These are phyloP conservation scores for Cryptomeria japonica DNA, from an alignment of 75 land plant species.

Conservation along the genomic window DNA sequence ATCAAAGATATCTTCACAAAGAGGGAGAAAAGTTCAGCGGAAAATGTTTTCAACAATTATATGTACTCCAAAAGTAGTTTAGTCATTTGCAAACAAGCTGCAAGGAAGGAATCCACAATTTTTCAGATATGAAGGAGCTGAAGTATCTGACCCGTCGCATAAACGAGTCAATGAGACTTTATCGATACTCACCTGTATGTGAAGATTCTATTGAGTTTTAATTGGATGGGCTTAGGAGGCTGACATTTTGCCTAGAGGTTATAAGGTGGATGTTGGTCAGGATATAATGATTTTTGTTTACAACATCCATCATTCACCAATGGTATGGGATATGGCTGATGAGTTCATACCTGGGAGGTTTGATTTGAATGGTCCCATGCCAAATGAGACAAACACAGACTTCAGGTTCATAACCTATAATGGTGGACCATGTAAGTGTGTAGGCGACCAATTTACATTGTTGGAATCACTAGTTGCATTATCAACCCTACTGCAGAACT, in stretches of 20 bases:
- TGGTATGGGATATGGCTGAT: constrained; percentile 97
- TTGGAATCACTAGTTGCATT: constrained; percentile 89
- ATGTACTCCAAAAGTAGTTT: too few species aligned
- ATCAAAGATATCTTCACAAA: too few species aligned
- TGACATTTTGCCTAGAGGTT: constrained; percentile 92
- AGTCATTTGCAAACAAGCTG: too few species aligned
- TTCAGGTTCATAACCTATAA: constrained; percentile 97
- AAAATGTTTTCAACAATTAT: too few species aligned
- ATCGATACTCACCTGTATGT: constrained; percentile 97
- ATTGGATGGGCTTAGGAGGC: constrained; percentile 83
- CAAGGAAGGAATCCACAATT: constrained; percentile 68
- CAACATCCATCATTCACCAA: constrained; percentile 86
- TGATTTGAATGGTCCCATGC: constrained; percentile 80
- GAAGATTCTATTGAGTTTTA: constrained; percentile 27
- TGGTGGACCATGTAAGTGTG: constrained; percentile 99
- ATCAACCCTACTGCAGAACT: constrained; percentile 70
- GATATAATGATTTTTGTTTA: constrained; percentile 97
- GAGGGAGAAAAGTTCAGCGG: too few species aligned
- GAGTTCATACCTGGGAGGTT: constrained; percentile 95
- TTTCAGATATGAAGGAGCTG: constrained; percentile 79
- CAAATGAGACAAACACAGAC: constrained; percentile 95
- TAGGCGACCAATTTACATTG: constrained; percentile 98
- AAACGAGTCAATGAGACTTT: constrained; percentile 90
- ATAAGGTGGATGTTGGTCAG: constrained; percentile 88
- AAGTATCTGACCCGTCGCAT: constrained; percentile 90